These are phyloP conservation scores for Trifolium pratense DNA, from an alignment of 306 rosid species.

Conservation along the genomic window DNA sequence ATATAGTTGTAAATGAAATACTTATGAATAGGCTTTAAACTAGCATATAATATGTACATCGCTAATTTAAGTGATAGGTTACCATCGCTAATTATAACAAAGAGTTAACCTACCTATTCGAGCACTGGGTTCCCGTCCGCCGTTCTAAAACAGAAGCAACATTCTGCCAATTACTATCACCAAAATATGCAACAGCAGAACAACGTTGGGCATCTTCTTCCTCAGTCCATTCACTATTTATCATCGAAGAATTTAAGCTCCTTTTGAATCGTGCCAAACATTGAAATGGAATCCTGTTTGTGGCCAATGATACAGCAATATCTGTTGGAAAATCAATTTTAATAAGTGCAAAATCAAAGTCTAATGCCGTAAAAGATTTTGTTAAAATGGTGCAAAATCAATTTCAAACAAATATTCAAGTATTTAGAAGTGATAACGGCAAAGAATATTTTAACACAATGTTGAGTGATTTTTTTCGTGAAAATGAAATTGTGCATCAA, in stretches of 20 bases:
- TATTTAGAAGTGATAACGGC: no score
- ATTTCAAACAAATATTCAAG: no score
- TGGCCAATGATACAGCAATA: slow-evolving; percentile 65
- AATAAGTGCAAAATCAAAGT: no score
- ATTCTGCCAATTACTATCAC: slow-evolving; percentile 78
- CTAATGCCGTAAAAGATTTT: no score
- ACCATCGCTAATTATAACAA: not conserved
- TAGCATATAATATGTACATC: not conserved
- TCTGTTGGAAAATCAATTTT: no score
- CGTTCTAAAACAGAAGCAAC: slow-evolving; percentile 86
- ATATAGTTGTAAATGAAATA: slow-evolving; percentile 20
- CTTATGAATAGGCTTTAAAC: slow-evolving; percentile 5
- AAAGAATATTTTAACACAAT: no score
- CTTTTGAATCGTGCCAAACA: slow-evolving; percentile 89
- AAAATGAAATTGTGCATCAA: no score
- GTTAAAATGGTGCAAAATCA: no score
- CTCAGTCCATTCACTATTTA: slow-evolving; percentile 89
- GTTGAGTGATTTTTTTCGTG: no score
- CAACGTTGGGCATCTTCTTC: slow-evolving; percentile 86
- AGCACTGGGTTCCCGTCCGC: slow-evolving; percentile 91
- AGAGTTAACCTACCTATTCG: slow-evolving; percentile 78
- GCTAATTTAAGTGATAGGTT: not conserved
- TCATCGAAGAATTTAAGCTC: slow-evolving; percentile 84
- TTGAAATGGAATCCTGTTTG: slow-evolving; percentile 92
- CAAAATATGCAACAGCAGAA: slow-evolving; percentile 67